A percentile compares a stretch with the other conserved stretches of the same genome.
phyloP scores from a whole-genome alignment of 108 stramenopile genomes.

The Nitzschia palea region DNA sequence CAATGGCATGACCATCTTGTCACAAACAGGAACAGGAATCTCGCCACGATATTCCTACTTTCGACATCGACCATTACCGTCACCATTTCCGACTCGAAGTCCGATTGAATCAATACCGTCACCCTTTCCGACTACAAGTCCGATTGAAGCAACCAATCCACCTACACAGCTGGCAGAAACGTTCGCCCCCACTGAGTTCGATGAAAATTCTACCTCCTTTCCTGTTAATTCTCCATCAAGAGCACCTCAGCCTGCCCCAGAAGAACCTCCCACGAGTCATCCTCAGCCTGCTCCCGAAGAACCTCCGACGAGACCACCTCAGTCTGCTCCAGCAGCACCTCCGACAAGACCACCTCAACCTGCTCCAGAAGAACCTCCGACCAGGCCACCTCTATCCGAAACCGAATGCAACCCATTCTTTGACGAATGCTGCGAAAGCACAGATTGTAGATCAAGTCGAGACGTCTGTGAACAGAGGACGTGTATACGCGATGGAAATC shows the following conservation, averaged over 20 bases:
- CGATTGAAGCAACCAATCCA: background rate
- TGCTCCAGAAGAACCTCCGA: background rate
- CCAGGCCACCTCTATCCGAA: background rate
- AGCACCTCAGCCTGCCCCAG: background rate
- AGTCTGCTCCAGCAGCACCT: background rate
- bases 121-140: slow-evolving; percentile 3
- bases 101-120: background rate
- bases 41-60: slow-evolving; percentile 19
- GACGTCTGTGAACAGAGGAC: slow-evolving; percentile 28
- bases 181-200: background rate
- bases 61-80: background rate
- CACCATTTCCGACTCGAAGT: slow-evolving; percentile 3
- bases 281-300: background rate
- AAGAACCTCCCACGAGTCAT: background rate
- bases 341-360: background rate
- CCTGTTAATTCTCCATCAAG: background rate
- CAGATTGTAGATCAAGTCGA: slow-evolving; percentile 18
- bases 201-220: too few relatives aligned
- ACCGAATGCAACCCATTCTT: slow-evolving; percentile 8
- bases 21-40: slow-evolving; percentile 21
- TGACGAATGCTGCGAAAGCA: slow-evolving; percentile 34
- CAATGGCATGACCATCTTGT: slow-evolving; percentile 5
- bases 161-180: too few relatives aligned
- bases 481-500: slow-evolving; percentile 38
- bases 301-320: background rate